A percentile compares a stretch with the other conserved stretches of the same genome.
Evolutionary conservation across 306 rosid genomes (phyloP).

Genomic region (Gynostemma pentaphyllum): DNA sequence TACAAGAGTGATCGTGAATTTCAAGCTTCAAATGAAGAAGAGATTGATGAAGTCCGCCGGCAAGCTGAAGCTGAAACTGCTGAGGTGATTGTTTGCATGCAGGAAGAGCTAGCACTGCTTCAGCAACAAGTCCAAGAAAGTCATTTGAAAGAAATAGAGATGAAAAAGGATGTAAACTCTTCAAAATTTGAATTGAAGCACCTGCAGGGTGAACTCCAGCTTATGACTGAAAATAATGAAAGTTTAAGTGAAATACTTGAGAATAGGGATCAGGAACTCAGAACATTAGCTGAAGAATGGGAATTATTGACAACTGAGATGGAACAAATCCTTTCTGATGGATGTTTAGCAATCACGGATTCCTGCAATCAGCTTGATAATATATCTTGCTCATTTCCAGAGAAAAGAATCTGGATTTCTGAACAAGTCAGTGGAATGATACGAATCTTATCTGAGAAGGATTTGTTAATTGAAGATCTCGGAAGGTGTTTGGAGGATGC

Average conservation of each 20-base stretch:
- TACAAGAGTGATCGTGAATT: constrained; percentile 69
- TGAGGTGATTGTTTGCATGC: constrained; percentile 87
- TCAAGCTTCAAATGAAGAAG: constrained; percentile 76
- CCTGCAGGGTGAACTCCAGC: constrained; percentile 32
- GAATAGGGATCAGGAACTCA: constrained; percentile 40
- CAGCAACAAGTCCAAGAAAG: constrained; percentile 62
- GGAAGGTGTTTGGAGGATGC: constrained; percentile 77
- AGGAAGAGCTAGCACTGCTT: constrained; percentile 76
- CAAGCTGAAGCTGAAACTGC: constrained; percentile 94
- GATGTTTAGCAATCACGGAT: constrained; percentile 50
- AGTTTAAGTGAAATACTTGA: constrained; percentile 40
- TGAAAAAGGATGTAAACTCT: constrained; percentile 34
- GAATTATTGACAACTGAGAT: constrained; percentile 56
- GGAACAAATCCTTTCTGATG: constrained; percentile 65
- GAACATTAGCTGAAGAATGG: constrained; percentile 59
- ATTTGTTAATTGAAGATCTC: constrained; percentile 62
- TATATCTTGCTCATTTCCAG: constrained; percentile 64
- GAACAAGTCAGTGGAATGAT: constrained; percentile 64
- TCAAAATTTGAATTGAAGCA: constrained; percentile 59
- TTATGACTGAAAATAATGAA: constrained; percentile 32
- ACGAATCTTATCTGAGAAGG: constrained; percentile 63
- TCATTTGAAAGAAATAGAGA: constrained; percentile 56
- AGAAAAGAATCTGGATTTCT: constrained; percentile 85
- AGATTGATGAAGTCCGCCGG: constrained; percentile 65
- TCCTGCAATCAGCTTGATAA: constrained; percentile 53